Evolutionary conservation across 768 basidiomycete genomes (phyloP), one percentile per base, ranked within the genome.

Genomic region (Infundibulicybe gibba): DNA sequence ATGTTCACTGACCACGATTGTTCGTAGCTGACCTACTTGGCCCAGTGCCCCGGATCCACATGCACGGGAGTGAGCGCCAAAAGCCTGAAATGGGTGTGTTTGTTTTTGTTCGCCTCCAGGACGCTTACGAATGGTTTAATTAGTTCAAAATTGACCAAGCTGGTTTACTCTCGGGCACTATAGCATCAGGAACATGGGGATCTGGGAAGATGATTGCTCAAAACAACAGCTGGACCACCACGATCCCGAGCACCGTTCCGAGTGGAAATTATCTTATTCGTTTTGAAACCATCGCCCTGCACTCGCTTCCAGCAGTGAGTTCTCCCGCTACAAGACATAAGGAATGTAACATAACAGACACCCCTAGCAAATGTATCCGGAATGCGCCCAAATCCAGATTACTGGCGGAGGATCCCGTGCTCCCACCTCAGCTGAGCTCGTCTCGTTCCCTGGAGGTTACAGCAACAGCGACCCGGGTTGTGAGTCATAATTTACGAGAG

Each of bases 341-440:
- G 17, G 35, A 13, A 34, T 32, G 37, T 25, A 40, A 19, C 31
- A 3, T 32, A 2, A n/a, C n/a, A 63, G 12, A 3, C 25, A 25
- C 25, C 25, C 25, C 8, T 60, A 80, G 62, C 81, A 89, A 74
- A 79, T 87, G 61, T 89, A 89, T 57, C 82, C 85, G 1, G 80
- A 83, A 56, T 74, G 74, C 44, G 74, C 74, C 12, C 74, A 76
- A 52, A 60, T 74, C 17, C 48, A 54, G 25, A 72, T 76, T 47
- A 69, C 67, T 17, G 68, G 67, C 25, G 70, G 72, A 25, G 74
- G 74, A 6, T 63, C 51, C 44, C 51, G 63, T 9, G 66, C 67
- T 2, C 74, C 74, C 1, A 68, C 69, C 2, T 45, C 65, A 16
- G 64, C 62, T 30, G 67, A 80, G 50, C 76, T 77, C 38, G 73